Evolutionary conservation across 768 basidiomycete genomes (phyloP).

Genomic region (Inosperma sp.): DNA sequence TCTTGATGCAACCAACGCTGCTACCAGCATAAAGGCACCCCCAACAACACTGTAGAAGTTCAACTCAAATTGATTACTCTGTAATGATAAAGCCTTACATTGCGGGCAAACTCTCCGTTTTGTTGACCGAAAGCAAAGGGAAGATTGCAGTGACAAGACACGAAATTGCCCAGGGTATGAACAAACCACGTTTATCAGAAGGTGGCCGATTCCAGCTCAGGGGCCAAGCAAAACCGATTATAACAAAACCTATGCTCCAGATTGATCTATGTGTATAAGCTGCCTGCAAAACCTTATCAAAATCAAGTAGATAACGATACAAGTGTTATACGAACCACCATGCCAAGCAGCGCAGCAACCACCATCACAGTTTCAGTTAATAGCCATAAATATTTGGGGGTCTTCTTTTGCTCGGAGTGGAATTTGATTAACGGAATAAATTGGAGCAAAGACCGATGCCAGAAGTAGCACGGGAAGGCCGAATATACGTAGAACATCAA

Average conservation of each 20-base stretch:
- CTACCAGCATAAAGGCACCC: constrained; percentile 40
- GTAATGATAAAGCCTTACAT: constrained; percentile 55
- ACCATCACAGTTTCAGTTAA: constrained; percentile 30
- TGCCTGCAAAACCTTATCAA: constrained; percentile 33
- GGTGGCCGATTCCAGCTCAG: constrained; percentile 43
- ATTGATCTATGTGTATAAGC: constrained; percentile 69
- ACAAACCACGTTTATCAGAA: constrained; percentile 21
- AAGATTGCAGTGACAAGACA: constrained; percentile 61
- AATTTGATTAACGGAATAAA: constrained; percentile 10
- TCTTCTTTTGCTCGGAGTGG: neutral
- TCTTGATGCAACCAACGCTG: constrained; percentile 19
- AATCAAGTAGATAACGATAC: neutral
- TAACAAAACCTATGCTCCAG: constrained; percentile 63
- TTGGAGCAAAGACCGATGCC: constrained; percentile 50
- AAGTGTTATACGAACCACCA: constrained; percentile 56
- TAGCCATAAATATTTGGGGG: constrained; percentile 10
- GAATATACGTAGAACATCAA: constrained; percentile 74
- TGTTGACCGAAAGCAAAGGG: constrained; percentile 68
- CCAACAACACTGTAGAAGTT: constrained; percentile 39
- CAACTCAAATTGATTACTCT: neutral
- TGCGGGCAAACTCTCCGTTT: constrained; percentile 51
- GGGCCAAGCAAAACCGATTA: constrained; percentile 68
- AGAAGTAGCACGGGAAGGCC: constrained; percentile 73
- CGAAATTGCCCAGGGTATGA: constrained; percentile 41
- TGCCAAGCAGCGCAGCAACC: constrained; percentile 49